phyloP scores from a whole-genome alignment of 768 basidiomycete genomes.

The Russula sp. region DNA sequence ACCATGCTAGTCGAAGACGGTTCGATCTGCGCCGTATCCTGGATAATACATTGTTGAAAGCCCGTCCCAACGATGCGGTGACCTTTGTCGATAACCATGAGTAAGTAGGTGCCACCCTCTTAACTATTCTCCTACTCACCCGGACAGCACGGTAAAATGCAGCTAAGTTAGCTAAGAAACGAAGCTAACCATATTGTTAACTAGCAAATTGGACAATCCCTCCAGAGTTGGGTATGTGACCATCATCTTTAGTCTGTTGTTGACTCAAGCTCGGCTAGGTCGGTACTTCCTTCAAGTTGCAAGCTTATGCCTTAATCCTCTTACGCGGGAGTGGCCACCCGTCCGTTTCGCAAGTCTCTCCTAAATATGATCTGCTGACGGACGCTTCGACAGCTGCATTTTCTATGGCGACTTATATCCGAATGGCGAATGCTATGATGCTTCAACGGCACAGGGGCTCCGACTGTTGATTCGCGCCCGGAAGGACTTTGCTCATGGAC shows the following conservation, averaged over 20 bases:
- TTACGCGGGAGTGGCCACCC: conserved; percentile 64
- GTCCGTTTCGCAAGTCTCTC: conserved; percentile 36
- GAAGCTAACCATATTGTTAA: conserved; percentile 1
- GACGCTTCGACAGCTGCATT: conserved; percentile 51
- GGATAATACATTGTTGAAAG: conserved; percentile 57
- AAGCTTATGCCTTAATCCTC: conserved; percentile 76
- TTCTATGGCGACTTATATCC: conserved; percentile 83
- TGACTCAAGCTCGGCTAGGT: conserved; percentile 39
- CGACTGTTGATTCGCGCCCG: conserved; percentile 52
- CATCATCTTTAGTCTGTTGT: background rate
- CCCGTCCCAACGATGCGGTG: conserved; percentile 72
- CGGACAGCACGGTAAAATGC: conserved; percentile 49
- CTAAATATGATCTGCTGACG: background rate
- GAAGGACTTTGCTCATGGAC: conserved; percentile 60
- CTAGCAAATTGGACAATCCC: conserved; percentile 61
- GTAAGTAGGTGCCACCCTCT: conserved; percentile 36
- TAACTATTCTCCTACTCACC: conserved; percentile 7
- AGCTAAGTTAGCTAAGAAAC: background rate
- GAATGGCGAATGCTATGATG: conserved; percentile 58
- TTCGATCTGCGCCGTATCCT: conserved; percentile 77
- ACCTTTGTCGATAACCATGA: conserved; percentile 91
- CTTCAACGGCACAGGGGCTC: conserved; percentile 43
- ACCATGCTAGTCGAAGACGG: conserved; percentile 63
- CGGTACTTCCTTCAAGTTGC: conserved; percentile 60
- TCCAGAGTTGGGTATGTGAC: conserved; percentile 73